Evolutionary conservation across 169 alveolate genomes (phyloP), one percentile per base, ranked within the genome.

Genomic region (Eimeria praecox): DNA sequence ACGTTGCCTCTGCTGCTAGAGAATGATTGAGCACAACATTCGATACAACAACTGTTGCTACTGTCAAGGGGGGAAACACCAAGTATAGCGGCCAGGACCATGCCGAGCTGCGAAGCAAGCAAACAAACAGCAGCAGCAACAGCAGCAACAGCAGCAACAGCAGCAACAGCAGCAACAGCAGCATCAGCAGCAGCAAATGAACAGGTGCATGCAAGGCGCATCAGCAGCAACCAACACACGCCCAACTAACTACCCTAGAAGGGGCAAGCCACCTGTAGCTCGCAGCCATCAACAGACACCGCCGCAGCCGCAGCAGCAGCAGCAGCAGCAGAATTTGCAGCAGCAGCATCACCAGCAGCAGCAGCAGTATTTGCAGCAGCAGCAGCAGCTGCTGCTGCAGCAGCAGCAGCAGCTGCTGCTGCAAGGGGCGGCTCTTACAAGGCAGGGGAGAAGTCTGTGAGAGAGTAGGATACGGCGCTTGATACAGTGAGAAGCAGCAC

Each of bases 61-160:
- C 88, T 24, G 88, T 78, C 40, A 78, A 42, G 33, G 35, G 22
- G 0, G 88, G 88, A 24, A 78, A 78, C 16, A n/a, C 88, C 38
- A 78, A 22, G 33, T 40, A 78, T 18, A 78, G 10, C 52, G 88
- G 88, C 88, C 88, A 78, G 4, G 88, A 78, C 88, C 88, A 78
- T 33, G 88, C 88, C 33, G 52, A 78, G 88, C 88, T 78, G 88
- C 59, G 42, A 16, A 10, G 6, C 42, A 35, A 9, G 62, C 88
- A 82, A 46, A 40, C n/a, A 38, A 46, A 40, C n/a, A 38, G 44
- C 80, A 33, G 80, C 80, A 69, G 69, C 9, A 69, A 44, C 56
- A 0, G 59, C 62, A 77, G n/a, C 87, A 77, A 27, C 59, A 77
- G 40, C 8, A 40, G 59, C 87, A 35, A 35, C n/a, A 40, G 40